phyloP scores from a whole-genome alignment of 73 alveolate genomes.

The Paramecium sexaurelia region DNA sequence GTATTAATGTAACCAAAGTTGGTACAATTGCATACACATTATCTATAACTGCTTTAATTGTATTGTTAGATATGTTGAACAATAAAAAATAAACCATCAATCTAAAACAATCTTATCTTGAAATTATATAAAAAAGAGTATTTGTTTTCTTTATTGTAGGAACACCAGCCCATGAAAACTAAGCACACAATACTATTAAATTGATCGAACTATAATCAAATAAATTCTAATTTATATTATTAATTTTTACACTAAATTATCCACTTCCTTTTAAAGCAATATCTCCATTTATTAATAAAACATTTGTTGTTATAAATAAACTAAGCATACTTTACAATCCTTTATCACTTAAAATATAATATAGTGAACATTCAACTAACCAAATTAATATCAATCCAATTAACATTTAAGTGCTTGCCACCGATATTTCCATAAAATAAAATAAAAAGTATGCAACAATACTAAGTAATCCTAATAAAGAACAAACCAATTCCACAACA shows the following conservation, averaged over 20 bases:
- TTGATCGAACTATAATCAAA: constrained; percentile 39
- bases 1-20: background rate
- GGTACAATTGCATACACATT: background rate
- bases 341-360: background rate
- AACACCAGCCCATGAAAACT: constrained; percentile 5
- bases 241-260: background rate
- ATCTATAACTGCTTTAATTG: background rate
- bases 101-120: constrained; percentile 52
- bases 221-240: background rate
- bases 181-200: constrained; percentile 20
- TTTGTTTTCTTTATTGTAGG: constrained; percentile 8
- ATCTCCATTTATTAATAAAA: background rate
- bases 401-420: background rate
- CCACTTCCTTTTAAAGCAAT: background rate
- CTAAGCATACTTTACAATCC: background rate
- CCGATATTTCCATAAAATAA: background rate
- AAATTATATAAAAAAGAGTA: background rate
- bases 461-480: background rate
- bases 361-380: background rate
- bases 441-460: background rate
- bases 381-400: background rate
- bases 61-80: background rate
- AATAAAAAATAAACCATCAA: constrained; percentile 1
- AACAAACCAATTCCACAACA: background rate
- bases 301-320: constrained; percentile 11